Conservation (phyloP, 805 yeast genomes). For the Metschnikowia continentalis region DNA sequence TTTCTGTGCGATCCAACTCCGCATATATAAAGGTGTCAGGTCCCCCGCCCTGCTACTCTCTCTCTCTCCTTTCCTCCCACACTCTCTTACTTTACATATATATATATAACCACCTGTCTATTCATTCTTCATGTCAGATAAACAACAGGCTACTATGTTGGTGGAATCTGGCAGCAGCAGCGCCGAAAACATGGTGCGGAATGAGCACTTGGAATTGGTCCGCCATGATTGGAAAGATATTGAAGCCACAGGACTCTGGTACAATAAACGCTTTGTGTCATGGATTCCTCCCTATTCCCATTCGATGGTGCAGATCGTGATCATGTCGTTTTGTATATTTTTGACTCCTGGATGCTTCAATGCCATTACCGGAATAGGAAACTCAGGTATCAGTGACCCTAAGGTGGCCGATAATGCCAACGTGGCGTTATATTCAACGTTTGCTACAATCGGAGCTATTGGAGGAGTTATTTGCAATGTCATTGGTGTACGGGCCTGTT, state of each 20-base stretch:
- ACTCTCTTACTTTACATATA: not conserved
- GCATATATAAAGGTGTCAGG: not conserved
- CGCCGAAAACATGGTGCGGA: not conserved
- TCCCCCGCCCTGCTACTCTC: not conserved
- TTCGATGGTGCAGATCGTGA: conserved; percentile 40
- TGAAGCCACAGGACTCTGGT: conserved; percentile 38
- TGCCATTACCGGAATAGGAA: conserved; percentile 49
- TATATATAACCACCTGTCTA: not conserved
- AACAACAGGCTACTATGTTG: conserved; percentile 1
- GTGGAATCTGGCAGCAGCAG: conserved; percentile 8
- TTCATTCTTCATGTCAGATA: conserved; percentile 7
- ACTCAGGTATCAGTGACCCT: conserved; percentile 38
- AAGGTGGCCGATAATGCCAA: conserved; percentile 44
- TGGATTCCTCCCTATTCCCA: conserved; percentile 35
- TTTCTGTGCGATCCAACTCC: not conserved
- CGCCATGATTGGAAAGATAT: conserved; percentile 23
- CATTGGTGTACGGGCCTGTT: conserved; percentile 42
- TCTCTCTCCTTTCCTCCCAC: not conserved
- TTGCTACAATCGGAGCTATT: conserved; percentile 55
- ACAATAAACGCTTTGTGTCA: conserved; percentile 26
- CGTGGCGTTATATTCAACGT: conserved; percentile 51
- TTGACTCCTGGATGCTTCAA: conserved; percentile 53
- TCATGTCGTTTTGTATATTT: conserved; percentile 45
- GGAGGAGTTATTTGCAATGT: conserved; percentile 52
- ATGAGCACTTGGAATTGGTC: conserved; percentile 9